These are phyloP conservation scores for Phaeodactylum tricornutum DNA, from an alignment of 108 stramenopile species.

Conservation along the genomic window DNA sequence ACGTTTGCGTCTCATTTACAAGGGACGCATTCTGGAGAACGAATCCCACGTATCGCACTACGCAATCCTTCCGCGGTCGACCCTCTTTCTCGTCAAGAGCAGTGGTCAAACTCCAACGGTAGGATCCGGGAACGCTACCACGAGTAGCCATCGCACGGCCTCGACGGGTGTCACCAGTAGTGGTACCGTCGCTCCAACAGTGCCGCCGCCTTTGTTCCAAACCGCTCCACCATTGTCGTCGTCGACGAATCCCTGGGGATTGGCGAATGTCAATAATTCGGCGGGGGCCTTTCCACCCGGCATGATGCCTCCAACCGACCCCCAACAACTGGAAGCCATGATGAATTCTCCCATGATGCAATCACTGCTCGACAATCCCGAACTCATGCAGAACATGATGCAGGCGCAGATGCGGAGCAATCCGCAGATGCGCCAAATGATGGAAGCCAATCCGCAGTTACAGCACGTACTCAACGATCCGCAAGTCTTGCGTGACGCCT, in stretches of 20 bases:
- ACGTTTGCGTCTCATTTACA: constrained; percentile 86
- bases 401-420: constrained; percentile 63
- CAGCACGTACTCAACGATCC: constrained; percentile 84
- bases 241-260: constrained; percentile 3
- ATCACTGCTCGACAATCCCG: constrained; percentile 78
- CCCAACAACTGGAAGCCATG: constrained; percentile 59
- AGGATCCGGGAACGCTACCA: constrained; percentile 11
- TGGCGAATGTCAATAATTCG: not conserved
- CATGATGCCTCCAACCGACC: constrained; percentile 14
- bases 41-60: constrained; percentile 45
- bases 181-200: constrained; percentile 7
- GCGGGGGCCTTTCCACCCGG: constrained; percentile 1
- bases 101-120: constrained; percentile 11
- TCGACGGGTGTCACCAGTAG: constrained; percentile 2
- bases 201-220: not conserved
- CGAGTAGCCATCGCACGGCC: too few species aligned
- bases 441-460: constrained; percentile 88
- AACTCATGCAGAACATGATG: constrained; percentile 70
- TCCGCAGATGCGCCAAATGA: constrained; percentile 82
- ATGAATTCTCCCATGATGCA: constrained; percentile 82
- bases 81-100: constrained; percentile 62
- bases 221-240: not conserved
- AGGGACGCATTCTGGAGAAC: constrained; percentile 88
- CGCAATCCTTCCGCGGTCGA: constrained; percentile 31
- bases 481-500: constrained; percentile 71